These are phyloP conservation scores for Xylaria flabelliformis DNA, from an alignment of 495 filamentous ascomycete species.

Conservation along the genomic window DNA sequence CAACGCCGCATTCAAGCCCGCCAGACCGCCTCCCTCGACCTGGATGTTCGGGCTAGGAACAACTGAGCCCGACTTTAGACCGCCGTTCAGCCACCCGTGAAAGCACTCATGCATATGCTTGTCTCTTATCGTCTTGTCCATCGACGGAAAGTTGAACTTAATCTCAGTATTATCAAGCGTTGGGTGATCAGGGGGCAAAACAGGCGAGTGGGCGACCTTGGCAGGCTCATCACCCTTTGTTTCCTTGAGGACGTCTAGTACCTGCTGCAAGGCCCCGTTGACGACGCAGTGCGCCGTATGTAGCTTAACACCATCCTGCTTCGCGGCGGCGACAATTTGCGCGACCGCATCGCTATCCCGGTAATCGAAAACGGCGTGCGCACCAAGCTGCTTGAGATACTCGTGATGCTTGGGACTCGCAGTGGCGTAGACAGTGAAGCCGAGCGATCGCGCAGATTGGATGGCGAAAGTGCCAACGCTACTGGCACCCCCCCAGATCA, in stretches of 20 bases:
- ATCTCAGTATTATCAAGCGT: background rate
- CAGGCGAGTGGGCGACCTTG: background rate
- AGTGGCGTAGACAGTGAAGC: constrained; percentile 56
- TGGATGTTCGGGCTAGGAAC: background rate
- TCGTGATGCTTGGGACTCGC: constrained; percentile 41
- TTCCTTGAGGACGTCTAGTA: background rate
- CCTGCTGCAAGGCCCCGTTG: background rate
- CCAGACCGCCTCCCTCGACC: background rate
- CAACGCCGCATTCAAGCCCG: background rate
- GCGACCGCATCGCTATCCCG: background rate
- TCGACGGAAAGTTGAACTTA: background rate
- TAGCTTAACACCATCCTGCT: background rate
- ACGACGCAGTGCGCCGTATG: background rate
- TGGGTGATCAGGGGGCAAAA: background rate
- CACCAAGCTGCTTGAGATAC: background rate
- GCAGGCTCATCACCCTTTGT: background rate
- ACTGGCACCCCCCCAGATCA: constrained; percentile 59
- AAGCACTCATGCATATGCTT: background rate
- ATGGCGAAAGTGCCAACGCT: constrained; percentile 52
- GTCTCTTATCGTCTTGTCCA: background rate
- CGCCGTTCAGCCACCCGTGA: background rate
- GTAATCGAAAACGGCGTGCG: background rate
- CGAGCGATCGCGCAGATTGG: constrained; percentile 49
- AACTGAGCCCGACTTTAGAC: background rate
- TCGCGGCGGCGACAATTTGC: background rate